Evolutionary conservation across 345 rosid species (phyloP).

Genomic region (Pistacia vera): DNA sequence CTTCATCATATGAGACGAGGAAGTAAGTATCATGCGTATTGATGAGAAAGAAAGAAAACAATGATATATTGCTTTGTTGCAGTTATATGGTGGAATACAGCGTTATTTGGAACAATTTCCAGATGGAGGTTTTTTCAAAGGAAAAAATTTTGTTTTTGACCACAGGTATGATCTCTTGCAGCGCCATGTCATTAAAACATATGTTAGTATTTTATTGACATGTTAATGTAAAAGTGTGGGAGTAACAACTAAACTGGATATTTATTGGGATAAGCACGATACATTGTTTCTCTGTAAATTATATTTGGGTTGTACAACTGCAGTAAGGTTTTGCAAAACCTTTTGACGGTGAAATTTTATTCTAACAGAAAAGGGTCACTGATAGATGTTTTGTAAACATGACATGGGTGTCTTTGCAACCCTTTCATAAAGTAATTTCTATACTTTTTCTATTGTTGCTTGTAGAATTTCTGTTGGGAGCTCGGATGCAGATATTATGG

Average conservation of each 20-base stretch:
- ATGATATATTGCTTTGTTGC: conserved; percentile 30
- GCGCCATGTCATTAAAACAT: not conserved
- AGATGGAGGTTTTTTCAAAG: conserved; percentile 86
- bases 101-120: conserved; percentile 93
- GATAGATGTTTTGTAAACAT: not conserved
- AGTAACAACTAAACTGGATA: not conserved
- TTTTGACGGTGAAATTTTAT: not conserved
- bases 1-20: conserved; percentile 10
- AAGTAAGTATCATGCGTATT: conserved; percentile 8
- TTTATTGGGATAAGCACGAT: not conserved
- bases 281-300: not conserved
- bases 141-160: conserved; percentile 96
- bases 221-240: not conserved
- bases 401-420: not conserved
- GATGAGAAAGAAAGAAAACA: conserved; percentile 5
- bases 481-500: conserved; percentile 53
- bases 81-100: conserved; percentile 96
- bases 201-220: not conserved
- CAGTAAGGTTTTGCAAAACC: not conserved
- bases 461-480: conserved; percentile 92
- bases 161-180: conserved; percentile 62
- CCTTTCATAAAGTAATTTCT: not conserved
- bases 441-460: conserved; percentile 18
- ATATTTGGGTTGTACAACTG: not conserved
- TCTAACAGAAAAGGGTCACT: not conserved